A percentile compares a stretch with the other conserved stretches of the same genome.
These are phyloP conservation scores for Triticum timopheevii DNA, from an alignment of 176 grass and related monocot genomes.

Conservation along the genomic window DNA sequence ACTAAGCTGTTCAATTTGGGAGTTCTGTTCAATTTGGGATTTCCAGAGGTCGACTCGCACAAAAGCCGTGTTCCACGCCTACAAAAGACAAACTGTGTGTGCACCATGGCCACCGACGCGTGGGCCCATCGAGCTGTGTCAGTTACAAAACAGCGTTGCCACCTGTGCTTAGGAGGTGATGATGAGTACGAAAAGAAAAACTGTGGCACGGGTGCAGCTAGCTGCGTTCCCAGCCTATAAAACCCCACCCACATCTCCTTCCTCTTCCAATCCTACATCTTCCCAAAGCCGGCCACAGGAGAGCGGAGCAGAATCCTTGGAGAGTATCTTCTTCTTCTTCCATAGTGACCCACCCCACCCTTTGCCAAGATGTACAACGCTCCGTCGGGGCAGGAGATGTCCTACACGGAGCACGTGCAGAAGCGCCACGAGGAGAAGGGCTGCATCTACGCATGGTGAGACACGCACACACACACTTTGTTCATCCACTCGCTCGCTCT, in stretches of 20 bases:
- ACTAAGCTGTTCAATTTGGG: neutral
- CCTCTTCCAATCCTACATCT: neutral
- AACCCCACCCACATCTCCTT: neutral
- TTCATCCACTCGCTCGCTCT: no score
- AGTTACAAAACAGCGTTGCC: neutral
- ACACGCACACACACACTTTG: neutral
- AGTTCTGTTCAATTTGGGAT: neutral
- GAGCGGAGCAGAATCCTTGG: no score
- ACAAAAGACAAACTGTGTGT: no score
- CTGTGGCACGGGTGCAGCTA: neutral
- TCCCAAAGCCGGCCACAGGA: neutral
- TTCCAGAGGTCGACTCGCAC: neutral
- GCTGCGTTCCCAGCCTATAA: neutral
- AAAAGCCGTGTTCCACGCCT: no score
- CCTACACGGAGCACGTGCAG: constrained; percentile 56
- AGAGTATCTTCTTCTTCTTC: no score
- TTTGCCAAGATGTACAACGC: constrained; percentile 43
- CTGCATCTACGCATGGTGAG: constrained; percentile 65
- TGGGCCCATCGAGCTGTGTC: no score
- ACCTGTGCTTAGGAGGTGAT: neutral
- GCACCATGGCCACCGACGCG: no score
- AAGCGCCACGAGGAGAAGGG: constrained; percentile 67
- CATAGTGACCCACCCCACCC: no score
- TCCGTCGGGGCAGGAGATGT: constrained; percentile 51
- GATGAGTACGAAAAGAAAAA: neutral